Base-by-base conservation (phyloP, 768 basidiomycete genomes). In the Termitomyces bulborhizus region DNA sequence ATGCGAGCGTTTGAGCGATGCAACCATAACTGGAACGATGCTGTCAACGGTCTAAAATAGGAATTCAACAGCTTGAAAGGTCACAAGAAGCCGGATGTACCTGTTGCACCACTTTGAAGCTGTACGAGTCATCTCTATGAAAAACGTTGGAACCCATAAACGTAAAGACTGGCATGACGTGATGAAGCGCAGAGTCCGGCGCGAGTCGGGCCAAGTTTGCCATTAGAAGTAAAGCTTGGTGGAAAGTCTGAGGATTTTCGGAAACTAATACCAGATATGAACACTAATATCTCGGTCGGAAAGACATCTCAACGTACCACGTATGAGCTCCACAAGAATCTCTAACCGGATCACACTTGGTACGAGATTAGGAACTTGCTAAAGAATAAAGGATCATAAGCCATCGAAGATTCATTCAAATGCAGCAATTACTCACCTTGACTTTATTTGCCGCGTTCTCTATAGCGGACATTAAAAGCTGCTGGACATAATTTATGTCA, bases 131-230 rank as follows among this genome's bases (percentile, higher is more conserved):
- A 61, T 99, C 97, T 46, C 94, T 82, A 65, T 97, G 96, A 75
- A 98, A 91, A 16, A 98, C 86, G 58, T 93, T 95, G n/a, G 95
- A 92, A 18, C 97, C 96, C 93, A 98, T 98, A 73, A 98, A 98
- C 0, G 95, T 98, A 75, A 99, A 98, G 44, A 99, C 86, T 3
- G 97, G 96, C 92, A 99, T 97, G 49, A 98, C 81, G 62, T 96
- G 93, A 65, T 90, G 92, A 12, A 98, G 76, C 31, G 96, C 92
- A 11, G 93, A 90, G 54, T 95, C 92, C 0, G 96, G 94, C 0
- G 88, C 85, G 36, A 98, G 75, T 16, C 85, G 81, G 3, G 93
- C 90, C 53, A 98, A 70, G 58, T 78, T 87, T 5, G 93, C 87
- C 70, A 97, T 87, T 32, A 98, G 76, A 26, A 98, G 76, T 3